Percentiles rank a stretch among this genome's conserved stretches.
Conservation (phyloP, 1,139 yeast species). For the Blastobotrys ciferrii region DNA sequence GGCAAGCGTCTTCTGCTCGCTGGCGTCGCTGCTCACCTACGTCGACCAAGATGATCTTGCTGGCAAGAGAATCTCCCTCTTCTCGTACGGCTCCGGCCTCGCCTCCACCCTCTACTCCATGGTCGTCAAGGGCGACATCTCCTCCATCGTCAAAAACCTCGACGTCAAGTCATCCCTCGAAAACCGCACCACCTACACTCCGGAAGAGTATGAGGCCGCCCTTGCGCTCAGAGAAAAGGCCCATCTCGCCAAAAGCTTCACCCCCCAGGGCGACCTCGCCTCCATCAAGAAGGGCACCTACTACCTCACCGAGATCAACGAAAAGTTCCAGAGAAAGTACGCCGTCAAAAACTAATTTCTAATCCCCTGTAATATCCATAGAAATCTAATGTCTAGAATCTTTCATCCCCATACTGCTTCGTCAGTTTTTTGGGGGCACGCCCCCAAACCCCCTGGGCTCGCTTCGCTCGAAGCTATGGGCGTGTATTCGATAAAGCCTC, state of each 20-base stretch:
- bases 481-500: no score
- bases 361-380: conserved; percentile 3
- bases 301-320: conserved; percentile 82
- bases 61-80: conserved; percentile 83
- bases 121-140: conserved; percentile 77
- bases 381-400: conserved; percentile 2
- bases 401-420: background rate
- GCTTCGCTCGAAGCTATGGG: no score
- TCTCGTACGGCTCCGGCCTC: conserved; percentile 97
- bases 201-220: conserved; percentile 78
- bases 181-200: conserved; percentile 65
- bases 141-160: conserved; percentile 61
- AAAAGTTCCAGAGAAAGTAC: conserved; percentile 82
- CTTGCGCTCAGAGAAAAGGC: conserved; percentile 85
- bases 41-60: conserved; percentile 73
- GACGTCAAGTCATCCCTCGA: conserved; percentile 68
- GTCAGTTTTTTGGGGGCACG: no score
- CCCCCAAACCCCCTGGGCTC: no score
- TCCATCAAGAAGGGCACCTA: conserved; percentile 72
- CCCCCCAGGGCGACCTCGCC: conserved; percentile 78
- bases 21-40: conserved; percentile 74
- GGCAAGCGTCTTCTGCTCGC: conserved; percentile 86
- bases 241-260: conserved; percentile 73
- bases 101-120: conserved; percentile 88
- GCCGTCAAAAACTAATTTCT: conserved; percentile 49